phyloP scores from a whole-genome alignment of 805 yeast species.

The Millerozyma acaciae region DNA sequence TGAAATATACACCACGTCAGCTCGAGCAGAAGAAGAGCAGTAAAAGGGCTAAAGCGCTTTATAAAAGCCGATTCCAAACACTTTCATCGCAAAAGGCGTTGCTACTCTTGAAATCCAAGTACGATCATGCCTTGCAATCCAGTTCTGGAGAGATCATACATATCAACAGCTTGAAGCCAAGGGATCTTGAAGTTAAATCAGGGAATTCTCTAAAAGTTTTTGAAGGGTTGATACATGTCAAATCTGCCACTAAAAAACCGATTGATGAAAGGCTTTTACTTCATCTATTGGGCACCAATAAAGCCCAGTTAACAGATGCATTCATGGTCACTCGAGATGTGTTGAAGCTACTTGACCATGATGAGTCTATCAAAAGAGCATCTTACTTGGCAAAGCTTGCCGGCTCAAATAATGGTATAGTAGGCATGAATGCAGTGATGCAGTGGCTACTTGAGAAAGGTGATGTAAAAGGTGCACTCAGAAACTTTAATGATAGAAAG shows the following conservation, averaged over 20 bases:
- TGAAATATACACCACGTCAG: slow-evolving; percentile 15
- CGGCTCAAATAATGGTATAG: slow-evolving; percentile 43
- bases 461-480: slow-evolving; percentile 46
- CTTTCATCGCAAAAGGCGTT: slow-evolving; percentile 19
- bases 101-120: slow-evolving; percentile 25
- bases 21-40: slow-evolving; percentile 6
- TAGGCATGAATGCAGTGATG: slow-evolving; percentile 61
- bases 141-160: slow-evolving; percentile 21
- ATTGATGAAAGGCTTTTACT: slow-evolving; percentile 46
- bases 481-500: slow-evolving; percentile 50
- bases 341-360: slow-evolving; percentile 46
- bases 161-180: slow-evolving; percentile 18
- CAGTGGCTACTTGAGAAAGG: slow-evolving; percentile 44
- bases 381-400: slow-evolving; percentile 47
- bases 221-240: slow-evolving; percentile 24
- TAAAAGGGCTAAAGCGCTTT: slow-evolving; percentile 1
- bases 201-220: slow-evolving; percentile 22
- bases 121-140: slow-evolving; percentile 25
- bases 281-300: slow-evolving; percentile 56
- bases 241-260: slow-evolving; percentile 19
- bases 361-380: slow-evolving; percentile 50
- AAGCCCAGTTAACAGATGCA: slow-evolving; percentile 56
- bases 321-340: slow-evolving; percentile 52
- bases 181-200: slow-evolving; percentile 20
- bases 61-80: not conserved